These are phyloP conservation scores for Aspergillus niger DNA, from an alignment of 2,329 filamentous ascomycete species.

Conservation along the genomic window DNA sequence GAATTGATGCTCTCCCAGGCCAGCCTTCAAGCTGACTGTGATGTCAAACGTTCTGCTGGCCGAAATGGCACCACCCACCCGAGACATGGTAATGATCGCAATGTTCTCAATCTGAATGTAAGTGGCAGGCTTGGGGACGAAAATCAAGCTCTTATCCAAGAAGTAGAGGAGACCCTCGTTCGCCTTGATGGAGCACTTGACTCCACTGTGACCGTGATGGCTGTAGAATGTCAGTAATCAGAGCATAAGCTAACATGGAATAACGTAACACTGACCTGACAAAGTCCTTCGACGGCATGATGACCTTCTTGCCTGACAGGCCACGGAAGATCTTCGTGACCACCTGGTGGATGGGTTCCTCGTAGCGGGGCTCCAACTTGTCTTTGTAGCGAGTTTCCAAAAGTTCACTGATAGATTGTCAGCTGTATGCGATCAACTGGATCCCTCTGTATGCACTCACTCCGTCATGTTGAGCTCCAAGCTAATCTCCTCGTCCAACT, in stretches of 20 bases:
- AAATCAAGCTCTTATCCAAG: constrained; percentile 97
- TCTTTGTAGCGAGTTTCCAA: constrained; percentile 85
- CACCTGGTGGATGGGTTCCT: constrained; percentile 89
- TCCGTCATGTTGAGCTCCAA: constrained; percentile 96
- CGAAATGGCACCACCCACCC: constrained; percentile 90
- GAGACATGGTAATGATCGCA: constrained; percentile 88
- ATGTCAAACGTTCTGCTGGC: constrained; percentile 97
- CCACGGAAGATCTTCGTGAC: constrained; percentile 95
- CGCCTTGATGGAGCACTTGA: constrained; percentile 99
- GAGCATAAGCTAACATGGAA: background rate
- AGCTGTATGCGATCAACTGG: constrained; percentile 7
- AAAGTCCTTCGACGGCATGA: constrained; percentile 92
- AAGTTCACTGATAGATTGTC: constrained; percentile 57
- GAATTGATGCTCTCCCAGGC: constrained; percentile 88
- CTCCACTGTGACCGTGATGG: constrained; percentile 89
- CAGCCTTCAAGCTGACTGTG: constrained; percentile 84
- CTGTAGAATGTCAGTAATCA: constrained; percentile 37
- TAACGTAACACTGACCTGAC: constrained; percentile 58
- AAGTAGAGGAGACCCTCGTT: constrained; percentile 98
- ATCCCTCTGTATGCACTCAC: constrained; percentile 31
- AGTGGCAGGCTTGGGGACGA: constrained; percentile 95
- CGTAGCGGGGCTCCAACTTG: constrained; percentile 85
- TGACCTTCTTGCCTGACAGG: constrained; percentile 91
- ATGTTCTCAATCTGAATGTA: constrained; percentile 97
- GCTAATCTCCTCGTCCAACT: constrained; percentile 94